Percentiles rank a stretch among this genome's conserved stretches.
These are phyloP conservation scores for Ministeria vibrans DNA, from an alignment of 78 protist species.

Conservation along the genomic window DNA sequence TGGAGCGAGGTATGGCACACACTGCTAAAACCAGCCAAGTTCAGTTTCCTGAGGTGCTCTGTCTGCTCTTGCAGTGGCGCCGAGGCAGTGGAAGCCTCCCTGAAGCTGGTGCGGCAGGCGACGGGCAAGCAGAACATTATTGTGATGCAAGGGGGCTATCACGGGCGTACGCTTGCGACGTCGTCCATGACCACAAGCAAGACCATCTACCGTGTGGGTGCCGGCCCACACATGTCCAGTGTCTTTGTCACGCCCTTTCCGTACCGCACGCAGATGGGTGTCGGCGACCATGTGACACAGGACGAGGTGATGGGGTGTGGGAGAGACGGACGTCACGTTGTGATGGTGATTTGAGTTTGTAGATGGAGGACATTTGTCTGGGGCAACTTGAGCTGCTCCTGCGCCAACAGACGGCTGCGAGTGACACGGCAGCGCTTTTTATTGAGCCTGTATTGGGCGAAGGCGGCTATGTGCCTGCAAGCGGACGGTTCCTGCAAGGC, in stretches of 20 bases:
- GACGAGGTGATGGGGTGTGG: no score
- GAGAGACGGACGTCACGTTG: no score
- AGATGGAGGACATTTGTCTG: constrained; percentile 4
- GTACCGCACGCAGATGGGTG: constrained; percentile 14
- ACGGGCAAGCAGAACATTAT: constrained; percentile 39
- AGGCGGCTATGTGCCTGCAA: constrained; percentile 50
- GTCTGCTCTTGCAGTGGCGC: constrained; percentile 55
- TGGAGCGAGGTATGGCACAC: no score
- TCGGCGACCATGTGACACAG: no score
- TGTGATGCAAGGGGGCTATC: constrained; percentile 54
- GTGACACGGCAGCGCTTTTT: constrained; percentile 37
- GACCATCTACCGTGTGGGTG: constrained; percentile 42
- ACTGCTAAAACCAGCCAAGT: no score
- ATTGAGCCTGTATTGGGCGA: constrained; percentile 73
- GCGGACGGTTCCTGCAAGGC: constrained; percentile 12
- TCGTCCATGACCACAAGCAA: constrained; percentile 39
- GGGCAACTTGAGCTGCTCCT: constrained; percentile 6
- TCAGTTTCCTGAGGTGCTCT: not conserved
- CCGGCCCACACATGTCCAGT: constrained; percentile 65
- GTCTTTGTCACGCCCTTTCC: constrained; percentile 48
- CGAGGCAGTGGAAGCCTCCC: constrained; percentile 65
- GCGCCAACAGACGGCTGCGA: constrained; percentile 17
- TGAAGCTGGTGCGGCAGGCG: constrained; percentile 38
- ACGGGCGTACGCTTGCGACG: constrained; percentile 49
- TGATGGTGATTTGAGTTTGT: not conserved